phyloP scores from a whole-genome alignment of 1,139 yeast genomes.

The Lodderomyces theae region DNA sequence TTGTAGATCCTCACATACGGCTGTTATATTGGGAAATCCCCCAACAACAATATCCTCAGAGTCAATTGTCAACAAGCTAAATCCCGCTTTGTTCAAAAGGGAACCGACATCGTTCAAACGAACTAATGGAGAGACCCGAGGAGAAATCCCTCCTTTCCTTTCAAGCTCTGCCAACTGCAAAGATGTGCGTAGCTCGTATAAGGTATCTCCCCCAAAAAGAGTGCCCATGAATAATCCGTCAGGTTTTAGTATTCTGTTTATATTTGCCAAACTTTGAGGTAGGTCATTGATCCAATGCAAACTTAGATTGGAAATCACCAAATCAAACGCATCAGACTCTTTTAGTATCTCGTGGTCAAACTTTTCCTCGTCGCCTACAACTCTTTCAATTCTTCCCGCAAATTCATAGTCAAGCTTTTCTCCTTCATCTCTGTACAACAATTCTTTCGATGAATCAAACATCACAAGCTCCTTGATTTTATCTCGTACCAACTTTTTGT shows the following conservation, averaged over 20 bases:
- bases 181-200: constrained; percentile 76
- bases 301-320: constrained; percentile 70
- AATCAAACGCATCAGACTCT: constrained; percentile 55
- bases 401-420: constrained; percentile 37
- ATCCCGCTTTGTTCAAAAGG: constrained; percentile 70
- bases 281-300: constrained; percentile 86
- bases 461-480: constrained; percentile 59
- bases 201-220: constrained; percentile 82
- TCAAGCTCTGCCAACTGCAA: constrained; percentile 82
- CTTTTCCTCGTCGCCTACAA: constrained; percentile 67
- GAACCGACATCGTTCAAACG: constrained; percentile 76
- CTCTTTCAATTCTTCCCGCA: constrained; percentile 40
- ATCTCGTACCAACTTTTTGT: constrained; percentile 47
- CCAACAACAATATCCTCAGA: constrained; percentile 78
- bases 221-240: constrained; percentile 84
- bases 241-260: constrained; percentile 65
- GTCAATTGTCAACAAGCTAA: constrained; percentile 77
- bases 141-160: constrained; percentile 74
- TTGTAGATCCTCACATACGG: constrained; percentile 69
- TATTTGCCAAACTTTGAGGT: constrained; percentile 57
- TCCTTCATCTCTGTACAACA: constrained; percentile 51
- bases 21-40: constrained; percentile 72
- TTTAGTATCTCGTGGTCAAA: constrained; percentile 41
- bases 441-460: constrained; percentile 61
- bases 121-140: constrained; percentile 78